Percentiles rank a stretch among this genome's conserved stretches.
Conservation (phyloP, 1,139 yeast genomes). For the Yarrowia galli region DNA sequence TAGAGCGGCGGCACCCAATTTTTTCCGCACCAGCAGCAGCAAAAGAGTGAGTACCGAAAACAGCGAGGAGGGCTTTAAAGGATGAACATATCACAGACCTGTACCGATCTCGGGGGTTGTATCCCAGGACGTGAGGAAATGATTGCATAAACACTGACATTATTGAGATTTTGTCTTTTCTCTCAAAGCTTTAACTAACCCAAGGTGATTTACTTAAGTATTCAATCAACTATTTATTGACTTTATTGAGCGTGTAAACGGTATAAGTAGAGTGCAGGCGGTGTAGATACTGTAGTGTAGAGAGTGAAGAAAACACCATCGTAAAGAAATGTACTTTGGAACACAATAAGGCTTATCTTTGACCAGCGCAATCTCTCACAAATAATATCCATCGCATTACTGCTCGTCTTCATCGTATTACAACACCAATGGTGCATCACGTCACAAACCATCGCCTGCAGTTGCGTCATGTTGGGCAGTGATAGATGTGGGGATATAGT, state of each 20-base stretch:
- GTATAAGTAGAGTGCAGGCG: too few species aligned
- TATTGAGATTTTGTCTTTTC: neutral
- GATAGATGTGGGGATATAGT: neutral
- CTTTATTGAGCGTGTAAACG: neutral
- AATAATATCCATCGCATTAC: neutral
- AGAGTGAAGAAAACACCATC: too few species aligned
- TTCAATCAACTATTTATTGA: neutral
- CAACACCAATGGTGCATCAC: neutral
- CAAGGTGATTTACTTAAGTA: neutral
- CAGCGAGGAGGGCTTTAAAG: slow-evolving; percentile 1
- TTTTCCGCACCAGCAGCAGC: slow-evolving; percentile 9
- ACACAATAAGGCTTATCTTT: too few species aligned
- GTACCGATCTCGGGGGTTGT: slow-evolving; percentile 37
- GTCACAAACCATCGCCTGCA: neutral
- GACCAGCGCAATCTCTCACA: too few species aligned
- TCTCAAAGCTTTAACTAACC: neutral
- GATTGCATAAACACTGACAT: slow-evolving; percentile 32
- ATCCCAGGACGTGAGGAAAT: slow-evolving; percentile 30
- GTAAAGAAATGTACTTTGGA: neutral
- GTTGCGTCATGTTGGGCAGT: neutral
- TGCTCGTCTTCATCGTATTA: slow-evolving; percentile 5
- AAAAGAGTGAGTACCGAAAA: slow-evolving; percentile 27
- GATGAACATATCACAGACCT: slow-evolving; percentile 38
- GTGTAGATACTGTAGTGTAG: too few species aligned
- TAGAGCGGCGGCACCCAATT: neutral